A percentile compares a stretch with the other conserved stretches of the same genome.
These are phyloP conservation scores for Tulasnella sp. DNA, from an alignment of 768 basidiomycete species.

Conservation along the genomic window DNA sequence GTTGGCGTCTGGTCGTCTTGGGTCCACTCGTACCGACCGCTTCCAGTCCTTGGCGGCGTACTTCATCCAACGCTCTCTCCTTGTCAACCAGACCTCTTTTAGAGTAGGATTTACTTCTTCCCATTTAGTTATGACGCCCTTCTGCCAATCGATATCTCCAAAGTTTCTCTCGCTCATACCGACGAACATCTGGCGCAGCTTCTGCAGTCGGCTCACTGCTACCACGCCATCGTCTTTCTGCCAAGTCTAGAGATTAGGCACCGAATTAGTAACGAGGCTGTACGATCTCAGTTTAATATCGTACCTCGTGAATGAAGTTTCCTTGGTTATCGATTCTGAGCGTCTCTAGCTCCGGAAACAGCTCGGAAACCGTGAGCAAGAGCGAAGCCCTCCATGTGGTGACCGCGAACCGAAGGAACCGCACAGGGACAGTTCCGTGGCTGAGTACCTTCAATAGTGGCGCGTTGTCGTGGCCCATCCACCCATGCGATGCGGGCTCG, in stretches of 20 bases:
- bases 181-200: background rate
- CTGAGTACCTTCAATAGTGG: background rate
- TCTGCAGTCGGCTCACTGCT: background rate
- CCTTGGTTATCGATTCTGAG: conserved; percentile 13
- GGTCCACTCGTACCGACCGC: background rate
- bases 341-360: conserved; percentile 14
- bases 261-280: background rate
- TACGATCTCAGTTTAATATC: background rate
- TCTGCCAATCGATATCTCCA: background rate
- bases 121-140: background rate
- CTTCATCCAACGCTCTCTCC: conserved; percentile 7
- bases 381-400: background rate
- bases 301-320: conserved; percentile 9
- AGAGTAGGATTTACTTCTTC: background rate
- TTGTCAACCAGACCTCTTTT: background rate
- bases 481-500: background rate
- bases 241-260: background rate
- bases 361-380: background rate
- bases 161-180: conserved; percentile 7
- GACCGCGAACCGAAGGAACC: conserved; percentile 6
- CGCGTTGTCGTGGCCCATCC: conserved; percentile 8
- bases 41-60: background rate
- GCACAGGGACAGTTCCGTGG: conserved; percentile 12
- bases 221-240: background rate
- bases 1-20: background rate